phyloP scores from a whole-genome alignment of 2,329 filamentous ascomycete genomes.

The Coleophoma crateriformis region DNA sequence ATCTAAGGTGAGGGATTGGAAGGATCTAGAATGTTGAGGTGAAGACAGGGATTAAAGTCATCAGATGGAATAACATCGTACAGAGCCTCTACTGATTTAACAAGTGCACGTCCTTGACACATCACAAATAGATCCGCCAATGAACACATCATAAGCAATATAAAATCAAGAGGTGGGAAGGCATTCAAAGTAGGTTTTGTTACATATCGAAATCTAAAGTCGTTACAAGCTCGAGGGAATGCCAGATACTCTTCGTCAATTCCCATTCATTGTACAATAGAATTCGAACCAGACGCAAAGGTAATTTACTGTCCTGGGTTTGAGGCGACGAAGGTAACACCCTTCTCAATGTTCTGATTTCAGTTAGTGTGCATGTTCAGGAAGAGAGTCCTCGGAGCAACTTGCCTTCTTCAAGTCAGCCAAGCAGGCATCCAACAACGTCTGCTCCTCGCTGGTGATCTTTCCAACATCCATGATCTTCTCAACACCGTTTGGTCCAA shows the following conservation, averaged over 20 bases:
- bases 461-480: slow-evolving; percentile 86
- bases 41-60: no score
- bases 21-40: no score
- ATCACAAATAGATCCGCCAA: no score
- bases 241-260: not conserved
- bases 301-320: slow-evolving; percentile 54
- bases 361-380: slow-evolving; percentile 16
- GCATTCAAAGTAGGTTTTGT: not conserved
- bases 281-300: not conserved
- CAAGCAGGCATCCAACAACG: slow-evolving; percentile 80
- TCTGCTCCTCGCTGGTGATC: slow-evolving; percentile 80
- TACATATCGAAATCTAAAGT: slow-evolving; percentile 1
- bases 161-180: no score
- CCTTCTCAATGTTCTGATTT: slow-evolving; percentile 86
- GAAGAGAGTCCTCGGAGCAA: slow-evolving; percentile 1
- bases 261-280: not conserved
- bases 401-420: slow-evolving; percentile 67
- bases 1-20: no score
- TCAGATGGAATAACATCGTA: no score
- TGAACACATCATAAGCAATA: no score
- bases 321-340: slow-evolving; percentile 53
- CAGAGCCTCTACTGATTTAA: no score
- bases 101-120: no score
- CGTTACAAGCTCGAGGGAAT: not conserved
- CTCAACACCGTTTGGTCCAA: slow-evolving; percentile 93